Evolutionary conservation across 1,139 yeast genomes (phyloP), one percentile per base, ranked within the genome.

Genomic region (Geotrichum bryndzae): DNA sequence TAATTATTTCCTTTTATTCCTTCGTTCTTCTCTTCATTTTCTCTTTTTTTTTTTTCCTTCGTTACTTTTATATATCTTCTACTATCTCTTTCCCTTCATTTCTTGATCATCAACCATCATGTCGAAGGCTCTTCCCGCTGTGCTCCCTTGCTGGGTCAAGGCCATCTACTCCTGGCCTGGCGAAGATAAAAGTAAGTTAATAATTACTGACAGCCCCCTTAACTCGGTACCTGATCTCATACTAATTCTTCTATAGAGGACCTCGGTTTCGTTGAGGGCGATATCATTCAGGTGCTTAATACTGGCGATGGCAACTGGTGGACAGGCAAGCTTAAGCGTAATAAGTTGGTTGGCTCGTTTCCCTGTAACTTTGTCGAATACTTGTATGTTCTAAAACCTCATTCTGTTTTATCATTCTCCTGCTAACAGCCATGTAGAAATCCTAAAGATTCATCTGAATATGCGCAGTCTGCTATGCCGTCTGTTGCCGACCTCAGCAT

Each of bases 131-230:
- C 27, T 61, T 25, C 65, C 65, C 29, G 55, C 58, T 5, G 57
- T 53, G 29, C 61, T 68, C 56, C 95, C 96, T 10, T 89, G 90
- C 75, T 82, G 82, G 73, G 96, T 87, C 50, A 84, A 83, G 70
- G 89, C 96, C 38, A 81, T 81, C 60, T 90, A 87, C 67, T 88
- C 96, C n/a, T 90, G 96, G 96, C 84, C 96, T 23, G 96, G 96
- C 31, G 94, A 88, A 72, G 84, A 88, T 70, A 88, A 86, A 57
- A 68, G 76, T 73, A 66, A 54, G 75, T 66, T 62, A 2, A 68
- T 65, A 22, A 60, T 13, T 10, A n/a, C 22, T 6, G 8, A 15
- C 10, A 18, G 18, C 8, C 23, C n/a, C 13, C 11, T 18, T 13
- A 6, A 10, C 35, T 31, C 22, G 11, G 29, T 29, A 8, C 25